phyloP scores from a whole-genome alignment of 768 basidiomycete genomes.

The Ephemerocybe angulata region DNA sequence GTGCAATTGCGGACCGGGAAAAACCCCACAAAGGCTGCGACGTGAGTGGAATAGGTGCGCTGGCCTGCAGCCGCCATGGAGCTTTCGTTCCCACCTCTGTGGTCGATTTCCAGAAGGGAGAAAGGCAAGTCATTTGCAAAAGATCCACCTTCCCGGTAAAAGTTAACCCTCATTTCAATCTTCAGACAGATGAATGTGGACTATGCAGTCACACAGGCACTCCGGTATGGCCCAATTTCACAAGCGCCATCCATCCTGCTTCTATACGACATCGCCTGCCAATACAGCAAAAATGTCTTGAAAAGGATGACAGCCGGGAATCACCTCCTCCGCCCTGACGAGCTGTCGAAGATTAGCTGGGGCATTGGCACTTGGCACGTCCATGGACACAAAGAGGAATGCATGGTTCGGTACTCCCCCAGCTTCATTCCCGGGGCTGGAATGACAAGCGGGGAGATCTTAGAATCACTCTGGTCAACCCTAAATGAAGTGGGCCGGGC shows the following conservation, averaged over 20 bases:
- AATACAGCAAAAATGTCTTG: constrained; percentile 10
- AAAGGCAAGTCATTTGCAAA: constrained; percentile 1
- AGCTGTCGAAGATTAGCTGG: constrained; percentile 7
- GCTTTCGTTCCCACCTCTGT: constrained; percentile 16
- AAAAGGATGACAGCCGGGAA: not conserved
- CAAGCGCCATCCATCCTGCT: not conserved
- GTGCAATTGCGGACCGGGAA: not conserved
- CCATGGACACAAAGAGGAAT: constrained; percentile 23
- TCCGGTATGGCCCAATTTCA: constrained; percentile 7
- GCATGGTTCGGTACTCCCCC: constrained; percentile 21
- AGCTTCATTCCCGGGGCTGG: constrained; percentile 26
- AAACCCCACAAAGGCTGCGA: constrained; percentile 5
- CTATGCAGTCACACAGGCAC: constrained; percentile 16
- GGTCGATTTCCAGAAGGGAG: constrained; percentile 23
- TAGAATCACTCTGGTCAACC: constrained; percentile 30
- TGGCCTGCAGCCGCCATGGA: constrained; percentile 19
- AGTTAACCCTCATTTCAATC: not conserved
- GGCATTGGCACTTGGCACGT: constrained; percentile 29
- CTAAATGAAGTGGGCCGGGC: constrained; percentile 25
- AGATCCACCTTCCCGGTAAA: too few species aligned
- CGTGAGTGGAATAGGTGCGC: constrained; percentile 13
- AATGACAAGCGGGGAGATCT: constrained; percentile 28
- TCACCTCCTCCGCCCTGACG: not conserved
- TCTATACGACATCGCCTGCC: constrained; percentile 21
- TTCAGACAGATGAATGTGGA: constrained; percentile 23